Evolutionary conservation across 129 eudicot species (phyloP).

Genomic region (Calendula officinalis): DNA sequence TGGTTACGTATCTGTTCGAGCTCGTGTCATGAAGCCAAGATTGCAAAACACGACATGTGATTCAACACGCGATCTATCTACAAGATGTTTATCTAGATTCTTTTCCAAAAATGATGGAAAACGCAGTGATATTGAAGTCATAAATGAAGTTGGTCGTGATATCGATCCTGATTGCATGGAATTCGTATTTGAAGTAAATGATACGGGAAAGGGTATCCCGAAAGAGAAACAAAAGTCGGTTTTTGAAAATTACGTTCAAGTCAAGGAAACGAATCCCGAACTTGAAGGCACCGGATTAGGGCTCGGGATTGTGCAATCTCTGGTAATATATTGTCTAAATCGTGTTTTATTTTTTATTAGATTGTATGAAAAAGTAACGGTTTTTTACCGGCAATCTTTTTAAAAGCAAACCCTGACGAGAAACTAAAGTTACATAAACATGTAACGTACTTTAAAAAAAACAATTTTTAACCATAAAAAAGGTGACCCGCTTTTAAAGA

Average conservation of each 20-base stretch:
- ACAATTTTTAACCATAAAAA: not conserved
- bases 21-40: conserved; percentile 45
- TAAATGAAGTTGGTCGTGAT: conserved; percentile 29
- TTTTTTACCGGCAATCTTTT: not conserved
- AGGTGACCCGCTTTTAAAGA: not conserved
- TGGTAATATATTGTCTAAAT: conserved; percentile 39
- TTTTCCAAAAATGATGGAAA: conserved; percentile 17
- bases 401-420: too few species aligned
- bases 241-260: conserved; percentile 79
- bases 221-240: conserved; percentile 60
- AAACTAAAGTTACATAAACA: too few species aligned
- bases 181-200: conserved; percentile 71
- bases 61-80: conserved; percentile 22
- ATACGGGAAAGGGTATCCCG: conserved; percentile 82
- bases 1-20: conserved; percentile 63
- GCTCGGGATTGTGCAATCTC: conserved; percentile 78
- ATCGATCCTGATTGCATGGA: conserved; percentile 57
- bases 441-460: too few species aligned
- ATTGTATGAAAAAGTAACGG: not conserved
- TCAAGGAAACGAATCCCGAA: conserved; percentile 42
- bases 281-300: conserved; percentile 81
- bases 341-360: not conserved
- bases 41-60: conserved; percentile 25
- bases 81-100: conserved; percentile 31
- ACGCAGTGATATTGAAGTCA: conserved; percentile 10